Evolutionary conservation across 805 yeast genomes (phyloP).

Genomic region (Debaryomyces hansenii): DNA sequence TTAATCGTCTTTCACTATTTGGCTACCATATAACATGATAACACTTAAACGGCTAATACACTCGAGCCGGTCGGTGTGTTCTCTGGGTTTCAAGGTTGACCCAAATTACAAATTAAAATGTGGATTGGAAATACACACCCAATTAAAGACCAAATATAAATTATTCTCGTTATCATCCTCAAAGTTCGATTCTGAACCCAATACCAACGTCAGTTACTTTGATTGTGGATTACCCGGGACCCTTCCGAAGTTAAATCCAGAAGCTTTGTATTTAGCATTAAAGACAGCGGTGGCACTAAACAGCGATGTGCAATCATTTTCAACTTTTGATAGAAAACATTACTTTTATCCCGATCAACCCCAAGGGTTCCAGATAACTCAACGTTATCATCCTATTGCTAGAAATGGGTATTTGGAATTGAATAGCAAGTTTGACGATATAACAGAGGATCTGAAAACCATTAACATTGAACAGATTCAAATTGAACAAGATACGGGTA

Average conservation of each 20-base stretch:
- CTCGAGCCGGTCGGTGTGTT: neutral
- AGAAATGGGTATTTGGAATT: slow-evolving; percentile 59
- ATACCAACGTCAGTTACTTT: slow-evolving; percentile 68
- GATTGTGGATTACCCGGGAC: slow-evolving; percentile 93
- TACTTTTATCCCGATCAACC: slow-evolving; percentile 98
- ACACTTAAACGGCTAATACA: slow-evolving; percentile 5
- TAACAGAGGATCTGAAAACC: slow-evolving; percentile 38
- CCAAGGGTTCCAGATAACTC: slow-evolving; percentile 92
- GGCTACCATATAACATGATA: slow-evolving; percentile 1
- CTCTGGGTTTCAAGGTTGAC: slow-evolving; percentile 11
- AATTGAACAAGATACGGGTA: slow-evolving; percentile 93
- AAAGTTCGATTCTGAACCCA: slow-evolving; percentile 54
- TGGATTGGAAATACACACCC: slow-evolving; percentile 94
- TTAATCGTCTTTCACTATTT: no score
- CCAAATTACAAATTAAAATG: slow-evolving; percentile 53
- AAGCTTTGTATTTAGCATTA: slow-evolving; percentile 69
- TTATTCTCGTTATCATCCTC: slow-evolving; percentile 66
- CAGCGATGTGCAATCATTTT: slow-evolving; percentile 52
- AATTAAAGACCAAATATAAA: slow-evolving; percentile 69
- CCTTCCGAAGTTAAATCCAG: slow-evolving; percentile 76
- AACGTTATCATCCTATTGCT: slow-evolving; percentile 79
- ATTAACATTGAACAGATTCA: slow-evolving; percentile 80
- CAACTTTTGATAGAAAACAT: slow-evolving; percentile 90
- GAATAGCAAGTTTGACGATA: slow-evolving; percentile 52
- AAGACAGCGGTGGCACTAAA: slow-evolving; percentile 72